Conservation (phyloP, 257 asterid genomes). For the Scutellaria minor region DNA sequence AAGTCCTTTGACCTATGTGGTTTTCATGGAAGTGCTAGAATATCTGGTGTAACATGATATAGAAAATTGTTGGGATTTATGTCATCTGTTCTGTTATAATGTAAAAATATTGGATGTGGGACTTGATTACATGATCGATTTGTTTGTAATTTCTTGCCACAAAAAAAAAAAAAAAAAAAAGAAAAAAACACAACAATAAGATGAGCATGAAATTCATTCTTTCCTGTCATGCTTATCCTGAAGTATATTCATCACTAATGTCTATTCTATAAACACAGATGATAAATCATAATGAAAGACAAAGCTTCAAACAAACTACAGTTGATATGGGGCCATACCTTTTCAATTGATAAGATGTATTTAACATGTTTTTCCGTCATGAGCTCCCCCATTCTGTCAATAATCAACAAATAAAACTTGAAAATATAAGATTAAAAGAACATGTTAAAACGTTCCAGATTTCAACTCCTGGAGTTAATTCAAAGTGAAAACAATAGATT, state of each 20-base stretch:
- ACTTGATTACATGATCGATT: no score
- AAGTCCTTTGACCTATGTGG: no score
- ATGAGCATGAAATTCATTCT: neutral
- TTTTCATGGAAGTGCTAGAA: no score
- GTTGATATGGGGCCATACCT: conserved; percentile 27
- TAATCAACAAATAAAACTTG: conserved; percentile 11
- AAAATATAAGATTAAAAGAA: neutral
- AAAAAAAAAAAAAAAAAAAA: no score
- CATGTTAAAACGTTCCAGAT: neutral
- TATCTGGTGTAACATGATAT: no score
- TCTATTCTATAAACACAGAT: neutral
- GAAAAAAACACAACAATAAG: neutral
- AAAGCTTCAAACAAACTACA: conserved; percentile 2
- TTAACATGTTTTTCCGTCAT: conserved; percentile 43
- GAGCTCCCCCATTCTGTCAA: conserved; percentile 45
- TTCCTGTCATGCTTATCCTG: neutral
- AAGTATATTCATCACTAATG: neutral
- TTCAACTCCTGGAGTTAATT: neutral
- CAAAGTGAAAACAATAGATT: neutral
- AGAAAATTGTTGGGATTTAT: no score
- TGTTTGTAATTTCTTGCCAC: no score
- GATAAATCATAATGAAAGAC: neutral
- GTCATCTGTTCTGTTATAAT: no score
- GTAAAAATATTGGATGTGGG: no score
- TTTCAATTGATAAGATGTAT: conserved; percentile 41